Evolutionary conservation across 139 green algal species (phyloP).

Genomic region (Chlorella sp.): DNA sequence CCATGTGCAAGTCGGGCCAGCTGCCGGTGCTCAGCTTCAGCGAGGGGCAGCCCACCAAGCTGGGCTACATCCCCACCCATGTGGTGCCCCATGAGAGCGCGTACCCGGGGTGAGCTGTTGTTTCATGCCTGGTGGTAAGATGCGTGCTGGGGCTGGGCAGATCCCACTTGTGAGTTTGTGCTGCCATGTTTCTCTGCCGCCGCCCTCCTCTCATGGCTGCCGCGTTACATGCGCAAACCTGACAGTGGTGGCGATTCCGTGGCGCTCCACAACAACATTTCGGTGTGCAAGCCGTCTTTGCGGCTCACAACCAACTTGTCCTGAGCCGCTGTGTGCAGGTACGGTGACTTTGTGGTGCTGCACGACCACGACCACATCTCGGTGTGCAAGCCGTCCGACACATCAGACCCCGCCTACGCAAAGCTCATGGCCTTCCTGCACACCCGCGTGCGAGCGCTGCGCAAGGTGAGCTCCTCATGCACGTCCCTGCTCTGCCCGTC

Average conservation of each 20-base stretch:
- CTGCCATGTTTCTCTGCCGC: neutral
- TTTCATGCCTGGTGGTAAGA: too few relatives aligned
- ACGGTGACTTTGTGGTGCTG: slow-evolving; percentile 71
- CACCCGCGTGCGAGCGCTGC: neutral
- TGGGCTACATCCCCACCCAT: slow-evolving; percentile 61
- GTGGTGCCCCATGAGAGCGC: slow-evolving; percentile 75
- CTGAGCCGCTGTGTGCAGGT: slow-evolving; percentile 42
- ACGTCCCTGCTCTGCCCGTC: too few relatives aligned
- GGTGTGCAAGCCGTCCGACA: slow-evolving; percentile 71
- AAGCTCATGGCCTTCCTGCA: slow-evolving; percentile 45
- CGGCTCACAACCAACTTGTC: neutral
- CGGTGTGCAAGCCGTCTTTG: too few relatives aligned
- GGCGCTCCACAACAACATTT: too few relatives aligned
- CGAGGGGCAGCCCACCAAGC: slow-evolving; percentile 68
- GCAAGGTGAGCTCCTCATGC: neutral
- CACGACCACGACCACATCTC: slow-evolving; percentile 76
- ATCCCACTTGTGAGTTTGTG: too few relatives aligned
- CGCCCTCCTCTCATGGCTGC: neutral
- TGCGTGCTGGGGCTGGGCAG: too few relatives aligned
- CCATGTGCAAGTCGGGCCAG: slow-evolving; percentile 42
- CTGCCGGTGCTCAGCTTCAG: slow-evolving; percentile 64
- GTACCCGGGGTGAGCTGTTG: slow-evolving; percentile 65
- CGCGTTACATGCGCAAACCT: too few relatives aligned
- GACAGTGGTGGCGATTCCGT: too few relatives aligned
- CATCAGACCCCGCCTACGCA: slow-evolving; percentile 45